Conservation (phyloP, 2,329 filamentous ascomycete species). For the Blastomyces emzantsi region DNA sequence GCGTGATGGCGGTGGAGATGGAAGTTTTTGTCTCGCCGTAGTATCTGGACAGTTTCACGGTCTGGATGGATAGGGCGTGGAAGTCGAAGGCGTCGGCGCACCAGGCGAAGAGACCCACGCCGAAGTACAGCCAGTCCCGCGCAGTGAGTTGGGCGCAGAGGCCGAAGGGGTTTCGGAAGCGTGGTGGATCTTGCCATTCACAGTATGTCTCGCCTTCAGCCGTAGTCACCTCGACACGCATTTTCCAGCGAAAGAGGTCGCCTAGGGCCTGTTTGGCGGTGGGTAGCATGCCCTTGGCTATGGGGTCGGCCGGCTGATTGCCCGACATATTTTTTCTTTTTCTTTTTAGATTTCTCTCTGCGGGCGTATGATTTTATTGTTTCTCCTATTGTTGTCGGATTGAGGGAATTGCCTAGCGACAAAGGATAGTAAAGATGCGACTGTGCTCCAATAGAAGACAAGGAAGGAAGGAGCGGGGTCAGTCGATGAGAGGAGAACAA, state of each 20-base stretch:
- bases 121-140: conserved; percentile 65
- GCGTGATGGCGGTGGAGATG: conserved; percentile 50
- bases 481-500: too few relatives aligned
- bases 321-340: conserved; percentile 1
- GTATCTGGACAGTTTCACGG: conserved; percentile 44
- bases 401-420: too few relatives aligned
- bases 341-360: background rate
- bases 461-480: too few relatives aligned
- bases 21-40: conserved; percentile 49
- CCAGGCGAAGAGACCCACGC: conserved; percentile 67
- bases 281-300: conserved; percentile 56
- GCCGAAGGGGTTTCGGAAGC: conserved; percentile 59
- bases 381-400: background rate
- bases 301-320: conserved; percentile 52
- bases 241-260: conserved; percentile 65
- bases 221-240: conserved; percentile 59
- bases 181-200: conserved; percentile 60
- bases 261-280: conserved; percentile 55
- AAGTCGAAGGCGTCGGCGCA: conserved; percentile 58
- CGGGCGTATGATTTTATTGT: background rate
- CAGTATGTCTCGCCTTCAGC: conserved; percentile 54
- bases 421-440: too few relatives aligned
- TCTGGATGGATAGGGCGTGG: conserved; percentile 53
- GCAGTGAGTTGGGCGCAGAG: conserved; percentile 55
- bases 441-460: too few relatives aligned